phyloP scores from a whole-genome alignment of 2,329 filamentous ascomycete species.

The Trichoderma guizhouense region DNA sequence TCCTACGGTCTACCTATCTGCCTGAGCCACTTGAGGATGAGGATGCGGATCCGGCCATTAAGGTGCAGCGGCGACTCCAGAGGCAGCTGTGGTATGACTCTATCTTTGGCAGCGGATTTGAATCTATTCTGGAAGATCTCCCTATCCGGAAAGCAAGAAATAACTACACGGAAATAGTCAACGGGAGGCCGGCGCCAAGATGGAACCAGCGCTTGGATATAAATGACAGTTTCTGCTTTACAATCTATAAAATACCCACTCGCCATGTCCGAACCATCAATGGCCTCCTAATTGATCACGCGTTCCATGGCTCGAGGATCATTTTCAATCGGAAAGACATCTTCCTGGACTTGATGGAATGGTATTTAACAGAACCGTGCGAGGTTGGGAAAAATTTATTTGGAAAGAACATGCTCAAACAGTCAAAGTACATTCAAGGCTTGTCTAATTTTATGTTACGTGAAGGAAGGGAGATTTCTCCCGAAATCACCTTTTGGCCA shows the following conservation, averaged over 20 bases:
- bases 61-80: neutral
- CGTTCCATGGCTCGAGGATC: constrained; percentile 8
- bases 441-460: neutral
- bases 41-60: neutral
- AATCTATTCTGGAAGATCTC: neutral
- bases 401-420: neutral
- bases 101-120: neutral
- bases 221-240: neutral
- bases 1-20: neutral
- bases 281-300: constrained; percentile 3
- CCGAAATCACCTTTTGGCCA: neutral
- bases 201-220: neutral
- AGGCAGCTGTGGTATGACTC: neutral
- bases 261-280: constrained; percentile 1
- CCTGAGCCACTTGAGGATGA: neutral
- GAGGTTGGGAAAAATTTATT: neutral
- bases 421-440: neutral
- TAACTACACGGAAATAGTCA: neutral
- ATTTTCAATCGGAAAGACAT: neutral
- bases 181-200: neutral
- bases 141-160: neutral
- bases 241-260: neutral
- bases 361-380: neutral
- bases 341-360: neutral
- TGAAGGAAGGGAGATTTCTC: neutral